These are phyloP conservation scores for Suhomyces faveliae DNA, from an alignment of 805 yeast species.

Conservation along the genomic window DNA sequence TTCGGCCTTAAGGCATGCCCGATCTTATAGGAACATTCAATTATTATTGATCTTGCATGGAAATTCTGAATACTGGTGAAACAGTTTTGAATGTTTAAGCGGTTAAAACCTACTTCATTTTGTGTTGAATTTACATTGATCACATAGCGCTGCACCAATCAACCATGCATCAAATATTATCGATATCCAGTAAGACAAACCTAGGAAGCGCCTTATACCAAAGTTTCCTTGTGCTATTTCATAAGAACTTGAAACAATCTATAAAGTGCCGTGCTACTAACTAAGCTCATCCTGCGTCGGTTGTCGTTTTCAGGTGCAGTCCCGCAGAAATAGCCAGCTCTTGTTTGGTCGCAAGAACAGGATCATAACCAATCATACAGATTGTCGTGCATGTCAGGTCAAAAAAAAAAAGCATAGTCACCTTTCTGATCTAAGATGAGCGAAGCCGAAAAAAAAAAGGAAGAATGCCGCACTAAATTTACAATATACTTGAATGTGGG, in stretches of 20 bases:
- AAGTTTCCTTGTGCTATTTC: conserved; percentile 2
- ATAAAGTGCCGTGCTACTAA: neutral
- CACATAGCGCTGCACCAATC: neutral
- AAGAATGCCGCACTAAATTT: too few relatives aligned
- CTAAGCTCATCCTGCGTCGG: neutral
- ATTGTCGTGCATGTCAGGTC: neutral
- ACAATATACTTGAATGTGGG: too few relatives aligned
- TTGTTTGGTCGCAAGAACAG: neutral
- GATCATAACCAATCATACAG: neutral
- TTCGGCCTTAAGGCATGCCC: neutral
- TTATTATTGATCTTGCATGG: neutral
- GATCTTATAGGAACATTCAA: neutral
- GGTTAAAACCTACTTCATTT: neutral
- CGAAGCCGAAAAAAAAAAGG: too few relatives aligned
- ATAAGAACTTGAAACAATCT: neutral
- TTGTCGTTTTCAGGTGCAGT: neutral
- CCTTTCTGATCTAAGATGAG: too few relatives aligned
- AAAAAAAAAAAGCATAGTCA: too few relatives aligned
- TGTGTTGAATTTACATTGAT: neutral
- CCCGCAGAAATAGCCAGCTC: neutral
- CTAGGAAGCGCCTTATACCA: too few relatives aligned
- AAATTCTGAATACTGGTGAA: neutral
- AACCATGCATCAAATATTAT: neutral
- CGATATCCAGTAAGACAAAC: neutral
- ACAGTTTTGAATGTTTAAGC: neutral